Evolutionary conservation across 306 rosid genomes (phyloP), one percentile per base, ranked within the genome.

Genomic region (Cucurbita pepo): DNA sequence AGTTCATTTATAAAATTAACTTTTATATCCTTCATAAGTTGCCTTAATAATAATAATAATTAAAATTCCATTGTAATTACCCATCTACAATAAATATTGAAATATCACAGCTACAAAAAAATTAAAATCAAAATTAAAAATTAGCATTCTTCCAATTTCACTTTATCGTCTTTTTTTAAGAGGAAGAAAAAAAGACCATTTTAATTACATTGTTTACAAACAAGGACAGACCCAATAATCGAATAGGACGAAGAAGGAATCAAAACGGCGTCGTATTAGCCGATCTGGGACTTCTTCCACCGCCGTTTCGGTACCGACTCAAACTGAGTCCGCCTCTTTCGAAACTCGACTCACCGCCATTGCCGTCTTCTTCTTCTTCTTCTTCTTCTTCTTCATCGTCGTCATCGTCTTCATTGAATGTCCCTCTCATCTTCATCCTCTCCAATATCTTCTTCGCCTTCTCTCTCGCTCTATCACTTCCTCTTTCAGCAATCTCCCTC

Each of bases 401-500:
- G 34, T 30, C 65, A 14, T 18, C 76, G 25, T 14, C 37, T 45
- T 11, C 72, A 19, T 1, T 40, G 16, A 8, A 38, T 22, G 13
- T 73, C 37, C 76, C 67, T 34, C 52, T 40, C 53, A 15, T 55
- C 60, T 86, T 83, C 96, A 93, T 75, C 83, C 61, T 84, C 85
- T 79, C 80, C 90, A 90, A 53, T 51, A 93, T 70, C 79, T 81
- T 85, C 80, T 61, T 88, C 0, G 92, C 99, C 75, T 86, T 94
- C 85, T 83, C 97, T 60, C 88, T 76, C 0, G 96, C 99, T 43
- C 99, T 84, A 70, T 87, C 96, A 7, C 92, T 91, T 6, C 96
- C 97, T 3, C 78, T 88, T 67, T 86, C 88, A 16, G 85, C 94
- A 4, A 93, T 61, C 79, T 82, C 88, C 77, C 79, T 80, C 81